Evolutionary conservation across 768 basidiomycete genomes (phyloP).

Genomic region (Russula compacta): DNA sequence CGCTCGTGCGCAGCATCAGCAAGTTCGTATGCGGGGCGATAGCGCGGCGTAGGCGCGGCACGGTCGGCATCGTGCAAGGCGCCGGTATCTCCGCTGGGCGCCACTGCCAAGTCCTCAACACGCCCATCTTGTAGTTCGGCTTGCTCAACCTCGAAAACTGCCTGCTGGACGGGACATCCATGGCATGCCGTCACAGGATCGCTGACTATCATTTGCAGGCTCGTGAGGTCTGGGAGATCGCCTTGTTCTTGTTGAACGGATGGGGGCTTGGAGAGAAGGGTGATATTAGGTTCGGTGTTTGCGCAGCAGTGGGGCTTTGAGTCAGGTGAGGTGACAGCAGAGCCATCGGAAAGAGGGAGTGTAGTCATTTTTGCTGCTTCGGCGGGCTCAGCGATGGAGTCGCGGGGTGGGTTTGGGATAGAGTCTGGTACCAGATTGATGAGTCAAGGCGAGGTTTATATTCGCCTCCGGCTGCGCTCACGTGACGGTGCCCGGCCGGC

Average conservation of each 20-base stretch:
- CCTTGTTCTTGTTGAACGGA: neutral
- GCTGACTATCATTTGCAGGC: neutral
- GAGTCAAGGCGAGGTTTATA: constrained; percentile 5
- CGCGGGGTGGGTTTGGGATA: neutral
- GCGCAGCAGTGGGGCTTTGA: neutral
- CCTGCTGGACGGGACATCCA: constrained; percentile 3
- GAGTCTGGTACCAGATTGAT: neutral
- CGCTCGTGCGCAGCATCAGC: constrained; percentile 39
- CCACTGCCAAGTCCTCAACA: neutral
- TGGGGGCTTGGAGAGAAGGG: neutral
- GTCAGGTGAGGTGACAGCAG: neutral
- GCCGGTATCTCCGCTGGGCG: neutral
- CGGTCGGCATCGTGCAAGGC: constrained; percentile 9
- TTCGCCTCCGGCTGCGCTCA: neutral
- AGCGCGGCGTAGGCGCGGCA: constrained; percentile 29
- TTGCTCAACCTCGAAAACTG: neutral
- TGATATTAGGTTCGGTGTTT: neutral
- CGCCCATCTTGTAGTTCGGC: neutral
- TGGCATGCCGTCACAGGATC: constrained; percentile 2
- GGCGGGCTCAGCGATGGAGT: neutral
- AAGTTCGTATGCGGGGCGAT: constrained; percentile 76
- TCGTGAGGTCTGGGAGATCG: constrained; percentile 4
- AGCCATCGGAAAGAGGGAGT: neutral
- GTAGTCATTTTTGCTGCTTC: constrained; percentile 4
- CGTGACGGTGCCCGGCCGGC: constrained; percentile 20